phyloP scores from a whole-genome alignment of 768 basidiomycete species.

The Termitomyces sp. region DNA sequence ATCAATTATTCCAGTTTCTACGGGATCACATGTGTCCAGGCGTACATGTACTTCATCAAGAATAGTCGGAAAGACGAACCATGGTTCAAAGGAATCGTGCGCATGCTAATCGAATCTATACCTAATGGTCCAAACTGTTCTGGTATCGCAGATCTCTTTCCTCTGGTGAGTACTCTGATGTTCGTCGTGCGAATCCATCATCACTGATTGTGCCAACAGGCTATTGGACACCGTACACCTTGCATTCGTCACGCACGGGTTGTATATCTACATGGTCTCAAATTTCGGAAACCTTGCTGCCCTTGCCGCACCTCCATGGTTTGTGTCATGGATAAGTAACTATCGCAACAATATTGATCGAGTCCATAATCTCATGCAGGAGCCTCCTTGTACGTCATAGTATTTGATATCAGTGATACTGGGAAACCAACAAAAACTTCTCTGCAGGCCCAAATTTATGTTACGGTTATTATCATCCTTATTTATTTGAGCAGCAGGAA shows the following conservation, averaged over 20 bases:
- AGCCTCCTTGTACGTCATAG: conserved; percentile 11
- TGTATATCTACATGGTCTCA: conserved; percentile 7
- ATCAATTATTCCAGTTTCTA: not conserved
- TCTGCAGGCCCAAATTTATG: conserved; percentile 7
- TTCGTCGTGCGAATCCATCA: not conserved
- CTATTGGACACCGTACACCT: conserved; percentile 6
- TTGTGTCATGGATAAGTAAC: not conserved
- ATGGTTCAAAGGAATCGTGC: conserved; percentile 7
- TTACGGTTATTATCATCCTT: conserved; percentile 2
- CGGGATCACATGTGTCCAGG: conserved; percentile 8
- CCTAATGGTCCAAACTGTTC: not conserved
- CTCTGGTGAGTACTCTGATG: conserved; percentile 2
- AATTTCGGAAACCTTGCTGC: conserved; percentile 7
- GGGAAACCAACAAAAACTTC: not conserved
- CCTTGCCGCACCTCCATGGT: conserved; percentile 1
- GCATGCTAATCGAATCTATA: not conserved
- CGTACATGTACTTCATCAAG: conserved; percentile 4
- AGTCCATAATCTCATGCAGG: not conserved
- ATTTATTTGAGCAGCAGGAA: not conserved
- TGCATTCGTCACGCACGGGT: conserved; percentile 4
- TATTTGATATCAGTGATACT: not conserved
- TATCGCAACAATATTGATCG: not conserved
- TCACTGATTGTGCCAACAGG: not conserved
- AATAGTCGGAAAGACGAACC: not conserved
- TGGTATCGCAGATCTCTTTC: not conserved